These are phyloP conservation scores for Hygrocybe punicea DNA, from an alignment of 768 basidiomycete species.

Conservation along the genomic window DNA sequence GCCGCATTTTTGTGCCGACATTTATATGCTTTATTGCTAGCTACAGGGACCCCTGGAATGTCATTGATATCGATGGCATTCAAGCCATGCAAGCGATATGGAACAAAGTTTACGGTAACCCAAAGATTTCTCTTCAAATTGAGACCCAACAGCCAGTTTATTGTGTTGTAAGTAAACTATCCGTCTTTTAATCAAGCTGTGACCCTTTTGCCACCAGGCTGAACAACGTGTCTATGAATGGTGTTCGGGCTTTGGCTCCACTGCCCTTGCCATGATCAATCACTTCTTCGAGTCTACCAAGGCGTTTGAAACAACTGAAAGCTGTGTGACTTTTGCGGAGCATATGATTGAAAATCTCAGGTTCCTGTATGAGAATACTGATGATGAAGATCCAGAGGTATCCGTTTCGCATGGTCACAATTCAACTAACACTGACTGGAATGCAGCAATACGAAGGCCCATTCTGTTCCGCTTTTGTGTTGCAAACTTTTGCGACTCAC, in stretches of 20 bases:
- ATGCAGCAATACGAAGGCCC: not conserved
- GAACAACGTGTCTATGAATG: conserved; percentile 7
- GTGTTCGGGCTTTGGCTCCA: conserved; percentile 2
- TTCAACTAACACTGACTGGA: not conserved
- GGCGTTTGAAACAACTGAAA: not conserved
- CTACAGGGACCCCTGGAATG: conserved; percentile 7
- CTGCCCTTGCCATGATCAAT: conserved; percentile 3
- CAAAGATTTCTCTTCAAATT: not conserved
- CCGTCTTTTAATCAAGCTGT: not conserved
- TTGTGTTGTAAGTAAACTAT: not conserved
- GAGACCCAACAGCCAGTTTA: not conserved
- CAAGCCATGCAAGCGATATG: not conserved
- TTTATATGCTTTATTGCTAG: conserved; percentile 4
- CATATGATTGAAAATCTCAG: not conserved
- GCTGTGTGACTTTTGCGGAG: not conserved
- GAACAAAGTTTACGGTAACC: not conserved
- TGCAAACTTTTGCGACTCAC: not conserved
- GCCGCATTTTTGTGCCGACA: conserved; percentile 1
- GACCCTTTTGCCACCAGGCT: not conserved
- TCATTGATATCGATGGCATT: not conserved
- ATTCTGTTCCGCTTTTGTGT: not conserved
- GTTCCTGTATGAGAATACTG: not conserved
- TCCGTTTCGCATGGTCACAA: too few species aligned
- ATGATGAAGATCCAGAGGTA: not conserved
- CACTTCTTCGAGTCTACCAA: not conserved